phyloP scores from a whole-genome alignment of 139 green algal species.

The Desmodesmus armatus region DNA sequence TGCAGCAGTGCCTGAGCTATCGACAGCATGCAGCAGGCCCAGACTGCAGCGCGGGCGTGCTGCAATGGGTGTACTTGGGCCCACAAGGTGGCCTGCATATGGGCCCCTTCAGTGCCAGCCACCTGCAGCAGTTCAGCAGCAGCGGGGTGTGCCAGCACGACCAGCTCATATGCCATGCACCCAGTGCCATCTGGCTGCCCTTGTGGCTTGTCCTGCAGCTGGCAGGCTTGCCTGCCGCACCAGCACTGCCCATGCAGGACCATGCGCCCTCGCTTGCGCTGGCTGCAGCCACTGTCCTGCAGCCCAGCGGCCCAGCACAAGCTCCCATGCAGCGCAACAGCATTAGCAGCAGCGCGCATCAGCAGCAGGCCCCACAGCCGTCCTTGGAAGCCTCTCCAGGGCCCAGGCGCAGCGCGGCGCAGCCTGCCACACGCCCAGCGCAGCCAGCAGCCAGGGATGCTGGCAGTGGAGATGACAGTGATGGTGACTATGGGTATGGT shows the following conservation, averaged over 20 bases:
- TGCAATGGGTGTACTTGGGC: background rate
- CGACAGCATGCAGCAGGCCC: background rate
- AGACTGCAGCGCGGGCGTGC: background rate
- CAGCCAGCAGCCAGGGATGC: background rate
- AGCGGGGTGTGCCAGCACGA: background rate
- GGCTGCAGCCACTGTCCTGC: background rate
- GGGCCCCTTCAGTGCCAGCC: slow-evolving; percentile 17
- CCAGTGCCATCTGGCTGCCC: slow-evolving; percentile 14
- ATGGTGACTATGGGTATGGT: no score
- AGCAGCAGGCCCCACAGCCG: background rate
- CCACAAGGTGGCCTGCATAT: background rate
- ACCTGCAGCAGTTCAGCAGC: slow-evolving; percentile 3
- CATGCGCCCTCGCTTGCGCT: background rate
- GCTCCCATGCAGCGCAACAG: background rate
- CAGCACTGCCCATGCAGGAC: no score
- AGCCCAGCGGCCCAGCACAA: background rate
- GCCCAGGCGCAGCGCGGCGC: no score
- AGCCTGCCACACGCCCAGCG: background rate
- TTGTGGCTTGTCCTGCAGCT: slow-evolving; percentile 28
- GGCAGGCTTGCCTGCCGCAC: slow-evolving; percentile 1
- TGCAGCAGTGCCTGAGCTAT: background rate
- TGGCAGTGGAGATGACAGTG: background rate
- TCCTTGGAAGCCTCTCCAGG: no score
- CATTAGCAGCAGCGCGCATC: no score
- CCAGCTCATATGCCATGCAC: slow-evolving; percentile 2